Evolutionary conservation across 306 rosid genomes (phyloP), one percentile per base, ranked within the genome.

Genomic region (Rosa rugosa): DNA sequence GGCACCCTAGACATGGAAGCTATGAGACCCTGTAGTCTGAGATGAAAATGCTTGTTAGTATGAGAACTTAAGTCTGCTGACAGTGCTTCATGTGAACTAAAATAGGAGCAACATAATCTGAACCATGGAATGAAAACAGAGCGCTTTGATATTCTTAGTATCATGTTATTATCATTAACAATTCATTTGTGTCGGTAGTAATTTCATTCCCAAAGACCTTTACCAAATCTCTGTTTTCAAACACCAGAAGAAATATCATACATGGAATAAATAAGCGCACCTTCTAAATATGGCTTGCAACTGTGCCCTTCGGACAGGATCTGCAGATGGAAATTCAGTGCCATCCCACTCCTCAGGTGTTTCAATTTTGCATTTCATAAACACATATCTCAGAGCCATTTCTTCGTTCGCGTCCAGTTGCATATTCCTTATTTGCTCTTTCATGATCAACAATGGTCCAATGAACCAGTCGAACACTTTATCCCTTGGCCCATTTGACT

Each of bases 261-360:
- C 2, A 11, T 17, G 44, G 62, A 69, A 68, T 38, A 16, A 51
- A 40, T 5, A 53, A 56, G 46, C 5, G 31, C 79, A 89, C 98
- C 98, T 93, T 83, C 97, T 88, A 69, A 93, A 87, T 67, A 93
- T 76, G 62, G 90, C 94, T 76, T 91, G 97, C 83, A 93, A 79
- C 72, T 91, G 98, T 27, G 98, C 98, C 85, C 94, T 84, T 75
- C 88, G 77, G 45, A 93, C 85, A 12, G 25, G 80, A 78, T 91
- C 90, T 54, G 65, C 50, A 25, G 93, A 91, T 42, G 90, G 86
- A 80, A 88, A 93, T 72, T 76, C 86, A 31, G 89, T 66, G 54
- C 54, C 63, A 69, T 88, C 91, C 98, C 98, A 93, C 45, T 93
- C 97, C 72, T 88, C 87, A 0, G 98, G 97, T 64, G 75, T 80